Conservation (phyloP, 805 yeast genomes). For the Kodamaea nitidulidarum region DNA sequence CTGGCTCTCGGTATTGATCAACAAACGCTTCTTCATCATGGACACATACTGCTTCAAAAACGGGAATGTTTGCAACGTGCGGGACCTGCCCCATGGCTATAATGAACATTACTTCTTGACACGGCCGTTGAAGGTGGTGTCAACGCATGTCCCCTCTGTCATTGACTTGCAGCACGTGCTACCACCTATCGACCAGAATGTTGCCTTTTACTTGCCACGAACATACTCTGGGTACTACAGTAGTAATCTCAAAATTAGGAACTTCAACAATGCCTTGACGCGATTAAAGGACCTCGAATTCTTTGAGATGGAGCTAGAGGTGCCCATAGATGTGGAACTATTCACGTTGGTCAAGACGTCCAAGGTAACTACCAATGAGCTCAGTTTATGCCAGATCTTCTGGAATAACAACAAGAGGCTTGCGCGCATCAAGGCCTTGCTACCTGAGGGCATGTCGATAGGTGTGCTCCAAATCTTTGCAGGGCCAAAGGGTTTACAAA, state of each 20-base stretch:
- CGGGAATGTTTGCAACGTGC: conserved; percentile 30
- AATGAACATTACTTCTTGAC: conserved; percentile 71
- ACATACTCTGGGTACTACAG: conserved; percentile 77
- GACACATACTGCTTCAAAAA: conserved; percentile 48
- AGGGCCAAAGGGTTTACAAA: conserved; percentile 58
- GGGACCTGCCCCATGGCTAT: conserved; percentile 15
- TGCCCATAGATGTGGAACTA: conserved; percentile 69
- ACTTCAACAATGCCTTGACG: conserved; percentile 74
- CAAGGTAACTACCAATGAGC: conserved; percentile 42
- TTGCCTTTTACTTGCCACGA: conserved; percentile 78
- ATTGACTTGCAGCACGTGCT: conserved; percentile 78
- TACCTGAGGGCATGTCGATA: conserved; percentile 64
- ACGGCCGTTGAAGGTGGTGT: conserved; percentile 69
- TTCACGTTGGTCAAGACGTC: conserved; percentile 57
- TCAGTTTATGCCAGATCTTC: conserved; percentile 72
- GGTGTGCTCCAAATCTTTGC: conserved; percentile 78
- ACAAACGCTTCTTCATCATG: conserved; percentile 74
- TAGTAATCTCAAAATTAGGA: conserved; percentile 51
- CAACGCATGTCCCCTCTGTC: conserved; percentile 82
- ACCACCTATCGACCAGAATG: conserved; percentile 77
- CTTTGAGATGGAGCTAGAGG: conserved; percentile 69
- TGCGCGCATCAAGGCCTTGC: conserved; percentile 73
- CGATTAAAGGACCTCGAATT: conserved; percentile 71
- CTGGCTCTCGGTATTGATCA: conserved; percentile 79
- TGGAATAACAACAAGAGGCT: conserved; percentile 61